These are phyloP conservation scores for Adansonia rubrostipa DNA, from an alignment of 441 rosid genomes.

Conservation along the genomic window DNA sequence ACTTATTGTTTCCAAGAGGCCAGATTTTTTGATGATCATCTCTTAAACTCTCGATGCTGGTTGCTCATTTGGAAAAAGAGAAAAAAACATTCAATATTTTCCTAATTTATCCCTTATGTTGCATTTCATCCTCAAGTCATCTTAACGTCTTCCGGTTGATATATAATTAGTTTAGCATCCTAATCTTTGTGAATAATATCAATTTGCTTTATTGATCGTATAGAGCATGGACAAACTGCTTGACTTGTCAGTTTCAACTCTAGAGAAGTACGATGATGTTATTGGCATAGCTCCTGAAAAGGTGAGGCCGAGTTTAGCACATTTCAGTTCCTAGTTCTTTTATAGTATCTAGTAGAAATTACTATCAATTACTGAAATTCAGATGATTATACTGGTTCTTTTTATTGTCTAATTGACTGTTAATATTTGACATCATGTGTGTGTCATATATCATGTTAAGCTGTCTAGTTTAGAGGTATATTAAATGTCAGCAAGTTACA, in stretches of 20 bases:
- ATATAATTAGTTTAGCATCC: background rate
- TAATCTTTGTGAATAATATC: background rate
- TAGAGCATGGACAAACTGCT: constrained; percentile 62
- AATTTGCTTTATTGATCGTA: constrained; percentile 28
- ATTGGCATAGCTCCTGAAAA: constrained; percentile 39
- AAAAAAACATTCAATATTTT: constrained; percentile 2
- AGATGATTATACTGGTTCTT: constrained; percentile 7
- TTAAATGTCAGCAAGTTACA: constrained; percentile 5
- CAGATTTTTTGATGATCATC: background rate
- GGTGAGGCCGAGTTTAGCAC: constrained; percentile 35
- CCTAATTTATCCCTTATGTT: background rate
- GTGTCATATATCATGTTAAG: background rate
- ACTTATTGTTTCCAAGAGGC: background rate
- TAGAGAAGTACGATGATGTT: constrained; percentile 46
- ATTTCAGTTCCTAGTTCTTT: background rate
- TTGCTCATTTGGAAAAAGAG: background rate
- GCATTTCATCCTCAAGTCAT: background rate
- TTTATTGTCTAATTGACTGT: background rate
- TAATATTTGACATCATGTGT: background rate
- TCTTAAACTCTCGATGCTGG: constrained; percentile 5
- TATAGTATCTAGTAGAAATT: background rate
- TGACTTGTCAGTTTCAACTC: constrained; percentile 45
- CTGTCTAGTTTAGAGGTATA: constrained; percentile 6
- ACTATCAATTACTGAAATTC: background rate
- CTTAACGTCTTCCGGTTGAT: constrained; percentile 1